Evolutionary conservation across 2,329 filamentous ascomycete species (phyloP).

Genomic region (Zymoseptoria ardabiliae): DNA sequence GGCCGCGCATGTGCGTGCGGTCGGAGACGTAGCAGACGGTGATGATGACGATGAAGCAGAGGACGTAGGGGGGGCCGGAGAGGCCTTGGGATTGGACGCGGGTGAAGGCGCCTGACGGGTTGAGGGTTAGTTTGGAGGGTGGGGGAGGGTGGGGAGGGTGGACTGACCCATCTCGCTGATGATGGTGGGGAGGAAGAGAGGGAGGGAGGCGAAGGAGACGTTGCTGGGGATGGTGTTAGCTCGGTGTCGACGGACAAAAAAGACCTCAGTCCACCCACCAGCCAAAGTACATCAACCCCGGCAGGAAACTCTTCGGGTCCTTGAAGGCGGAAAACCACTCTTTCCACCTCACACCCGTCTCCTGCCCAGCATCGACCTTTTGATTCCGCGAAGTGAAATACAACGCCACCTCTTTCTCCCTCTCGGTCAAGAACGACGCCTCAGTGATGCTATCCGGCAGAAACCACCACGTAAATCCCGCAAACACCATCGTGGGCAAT

Average conservation of each 20-base stretch:
- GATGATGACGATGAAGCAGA: conserved; percentile 36
- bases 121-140: conserved; percentile 37
- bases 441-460: conserved; percentile 41
- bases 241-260: not conserved
- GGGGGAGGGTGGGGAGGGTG: conserved; percentile 43
- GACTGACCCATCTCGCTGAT: conserved; percentile 61
- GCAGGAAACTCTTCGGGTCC: conserved; percentile 15
- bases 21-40: conserved; percentile 32
- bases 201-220: conserved; percentile 54
- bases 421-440: conserved; percentile 37
- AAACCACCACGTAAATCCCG: conserved; percentile 44
- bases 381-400: conserved; percentile 15
- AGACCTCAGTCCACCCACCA: conserved; percentile 9
- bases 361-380: conserved; percentile 12
- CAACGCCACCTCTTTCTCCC: conserved; percentile 36
- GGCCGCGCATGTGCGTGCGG: conserved; percentile 32
- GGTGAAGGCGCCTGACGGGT: conserved; percentile 19
- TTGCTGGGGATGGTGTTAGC: conserved; percentile 32
- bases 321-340: conserved; percentile 16
- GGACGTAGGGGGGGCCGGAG: conserved; percentile 35
- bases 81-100: conserved; percentile 32
- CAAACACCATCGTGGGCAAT: conserved; percentile 50
- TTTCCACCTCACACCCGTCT: conserved; percentile 14
- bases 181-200: conserved; percentile 51
- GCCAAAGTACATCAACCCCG: conserved; percentile 17